Percentiles rank a stretch among this genome's conserved stretches.
These are phyloP conservation scores for Onygenales sp. DNA, from an alignment of 2,329 filamentous ascomycete species.

Conservation along the genomic window DNA sequence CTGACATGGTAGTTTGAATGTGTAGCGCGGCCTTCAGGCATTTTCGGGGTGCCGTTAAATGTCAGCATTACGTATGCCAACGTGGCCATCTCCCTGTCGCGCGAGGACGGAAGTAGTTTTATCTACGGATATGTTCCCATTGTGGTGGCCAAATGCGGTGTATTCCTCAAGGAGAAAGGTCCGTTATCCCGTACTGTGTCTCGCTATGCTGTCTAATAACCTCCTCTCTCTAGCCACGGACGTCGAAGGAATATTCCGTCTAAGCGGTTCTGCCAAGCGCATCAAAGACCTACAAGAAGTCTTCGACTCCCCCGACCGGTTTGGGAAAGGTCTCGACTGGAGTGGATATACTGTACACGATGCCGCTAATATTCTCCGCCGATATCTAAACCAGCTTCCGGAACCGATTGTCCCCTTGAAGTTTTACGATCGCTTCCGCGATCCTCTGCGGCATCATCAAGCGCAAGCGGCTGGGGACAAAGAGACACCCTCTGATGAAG, in stretches of 20 bases:
- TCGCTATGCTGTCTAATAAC: constrained; percentile 13
- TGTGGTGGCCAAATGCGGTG: constrained; percentile 94
- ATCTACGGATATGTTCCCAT: constrained; percentile 99
- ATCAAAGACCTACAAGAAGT: constrained; percentile 91
- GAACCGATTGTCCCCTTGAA: constrained; percentile 94
- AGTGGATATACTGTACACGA: constrained; percentile 97
- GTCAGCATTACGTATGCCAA: constrained; percentile 96
- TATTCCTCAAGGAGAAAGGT: constrained; percentile 98
- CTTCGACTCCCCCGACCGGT: constrained; percentile 90
- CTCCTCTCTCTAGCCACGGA: constrained; percentile 61
- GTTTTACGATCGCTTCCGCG: constrained; percentile 83
- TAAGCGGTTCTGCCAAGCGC: constrained; percentile 92
- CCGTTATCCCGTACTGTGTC: not conserved
- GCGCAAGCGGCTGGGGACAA: constrained; percentile 60
- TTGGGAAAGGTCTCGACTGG: constrained; percentile 95
- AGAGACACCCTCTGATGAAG: constrained; percentile 55
- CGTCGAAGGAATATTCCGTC: constrained; percentile 90
- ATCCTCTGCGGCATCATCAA: constrained; percentile 65
- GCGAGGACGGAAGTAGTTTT: constrained; percentile 86
- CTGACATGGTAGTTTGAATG: not conserved
- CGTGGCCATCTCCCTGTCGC: constrained; percentile 90
- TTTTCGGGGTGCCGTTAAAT: constrained; percentile 88
- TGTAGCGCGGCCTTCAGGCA: constrained; percentile 50
- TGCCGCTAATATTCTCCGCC: constrained; percentile 87
- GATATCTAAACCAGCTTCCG: constrained; percentile 91